Base-by-base conservation (phyloP, 768 basidiomycete genomes). In the Clitopilus hobsonii region DNA sequence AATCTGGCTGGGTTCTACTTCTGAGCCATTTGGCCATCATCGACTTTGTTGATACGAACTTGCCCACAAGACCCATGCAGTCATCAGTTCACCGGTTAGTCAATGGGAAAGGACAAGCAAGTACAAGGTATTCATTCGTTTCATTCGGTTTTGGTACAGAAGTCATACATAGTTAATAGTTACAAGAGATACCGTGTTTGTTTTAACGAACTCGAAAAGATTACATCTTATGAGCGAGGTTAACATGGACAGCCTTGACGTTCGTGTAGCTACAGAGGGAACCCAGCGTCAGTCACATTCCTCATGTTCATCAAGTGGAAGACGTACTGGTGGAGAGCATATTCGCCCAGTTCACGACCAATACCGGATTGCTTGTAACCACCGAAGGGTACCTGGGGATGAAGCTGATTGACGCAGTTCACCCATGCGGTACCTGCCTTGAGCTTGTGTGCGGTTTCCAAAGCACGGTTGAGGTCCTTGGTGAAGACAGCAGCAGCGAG, bases 401-500 rank as follows among this genome's bases (percentile, higher is more conserved):
- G 74, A 13, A 85, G 65, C 56, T 68, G 65, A 62, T 82, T 81
- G 47, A 69, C 71, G 55, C 76, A 77, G 64, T 83, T 83, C 28
- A 82, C 75, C 87, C 88, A 94, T 3, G 78, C 82, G 5, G 91
- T 93, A 28, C 94, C 94, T 4, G 91, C 89, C 63, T 89, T 80
- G 56, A 98, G 73, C 56, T 71, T 77, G 66, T 91, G 85, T 6
- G 91, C 89, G 1, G 85, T 83, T 56, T 74, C 72, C 53, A 95
- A 71, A 0, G 90, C 92, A 24, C 87, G 79, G 60, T 80, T 83
- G 73, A 96, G 70, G 69, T 95, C 79, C 63, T 83, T 76, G 29
- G 89, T 85, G 78, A 94, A 97, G 52, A 98, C 84, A 6, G 89
- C 88, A 2, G 89, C 85, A 13, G 92, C 93, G 45, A 97, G 82